Conservation (phyloP, 768 basidiomycete genomes). For the Pulveroboletus sp. region DNA sequence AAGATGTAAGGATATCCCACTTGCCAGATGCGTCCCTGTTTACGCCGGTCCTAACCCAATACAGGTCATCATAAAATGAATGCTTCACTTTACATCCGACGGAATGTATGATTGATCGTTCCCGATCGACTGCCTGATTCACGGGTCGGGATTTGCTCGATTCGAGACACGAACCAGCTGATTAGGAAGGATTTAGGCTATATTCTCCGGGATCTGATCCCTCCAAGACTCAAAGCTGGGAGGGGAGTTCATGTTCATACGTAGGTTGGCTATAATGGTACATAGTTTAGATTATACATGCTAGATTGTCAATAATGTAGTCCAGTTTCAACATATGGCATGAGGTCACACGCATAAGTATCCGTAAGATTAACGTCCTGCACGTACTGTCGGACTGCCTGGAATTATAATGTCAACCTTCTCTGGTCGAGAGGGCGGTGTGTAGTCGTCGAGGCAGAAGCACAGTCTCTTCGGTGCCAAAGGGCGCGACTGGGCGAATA, state of each 20-base stretch:
- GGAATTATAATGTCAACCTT: constrained; percentile 19
- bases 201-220: too few relatives aligned
- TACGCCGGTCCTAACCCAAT: too few relatives aligned
- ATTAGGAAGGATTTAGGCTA: too few relatives aligned
- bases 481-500: constrained; percentile 19
- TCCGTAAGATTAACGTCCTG: constrained; percentile 15
- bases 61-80: too few relatives aligned
- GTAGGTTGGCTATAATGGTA: not conserved
- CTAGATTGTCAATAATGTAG: constrained; percentile 12
- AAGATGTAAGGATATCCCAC: too few relatives aligned
- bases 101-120: too few relatives aligned
- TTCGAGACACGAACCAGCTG: too few relatives aligned
- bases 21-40: too few relatives aligned
- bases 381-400: constrained; percentile 20
- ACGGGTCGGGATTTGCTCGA: too few relatives aligned
- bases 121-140: too few relatives aligned
- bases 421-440: not conserved
- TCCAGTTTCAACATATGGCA: constrained; percentile 9
- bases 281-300: constrained; percentile 9
- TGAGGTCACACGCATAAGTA: constrained; percentile 9
- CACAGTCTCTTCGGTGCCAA: constrained; percentile 5
- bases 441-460: constrained; percentile 4
- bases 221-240: too few relatives aligned
- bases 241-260: not conserved
- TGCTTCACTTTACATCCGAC: too few relatives aligned